A percentile compares a stretch with the other conserved stretches of the same genome.
phyloP scores from a whole-genome alignment of 2,329 filamentous ascomycete genomes.

The Trichoderma arundinaceum region DNA sequence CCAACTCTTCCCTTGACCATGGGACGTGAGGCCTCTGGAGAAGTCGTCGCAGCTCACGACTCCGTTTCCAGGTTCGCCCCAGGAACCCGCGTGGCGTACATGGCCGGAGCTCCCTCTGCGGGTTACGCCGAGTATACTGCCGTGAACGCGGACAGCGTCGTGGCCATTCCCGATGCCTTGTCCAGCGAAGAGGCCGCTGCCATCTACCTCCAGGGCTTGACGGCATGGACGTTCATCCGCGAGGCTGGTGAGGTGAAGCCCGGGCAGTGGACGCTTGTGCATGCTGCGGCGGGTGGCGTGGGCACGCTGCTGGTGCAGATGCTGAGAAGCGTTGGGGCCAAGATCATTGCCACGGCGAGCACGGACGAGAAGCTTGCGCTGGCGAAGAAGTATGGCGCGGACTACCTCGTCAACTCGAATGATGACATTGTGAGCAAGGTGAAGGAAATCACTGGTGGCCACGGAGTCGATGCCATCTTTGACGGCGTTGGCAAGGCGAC shows the following conservation, averaged over 20 bases:
- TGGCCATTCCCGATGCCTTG: conserved; percentile 69
- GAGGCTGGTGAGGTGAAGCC: conserved; percentile 77
- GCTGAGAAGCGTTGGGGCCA: conserved; percentile 72
- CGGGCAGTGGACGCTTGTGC: conserved; percentile 82
- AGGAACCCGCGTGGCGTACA: conserved; percentile 75
- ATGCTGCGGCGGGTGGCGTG: conserved; percentile 85
- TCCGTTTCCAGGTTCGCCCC: conserved; percentile 61
- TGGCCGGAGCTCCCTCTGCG: conserved; percentile 49
- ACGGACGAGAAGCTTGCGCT: conserved; percentile 73
- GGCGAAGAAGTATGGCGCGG: conserved; percentile 72
- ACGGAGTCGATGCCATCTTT: conserved; percentile 78
- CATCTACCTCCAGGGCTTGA: conserved; percentile 78
- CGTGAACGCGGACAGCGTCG: conserved; percentile 58
- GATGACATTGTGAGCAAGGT: conserved; percentile 66
- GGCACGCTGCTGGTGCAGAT: conserved; percentile 78
- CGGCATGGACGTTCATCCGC: conserved; percentile 77
- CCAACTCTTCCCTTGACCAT: conserved; percentile 73
- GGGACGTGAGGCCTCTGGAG: conserved; percentile 79
- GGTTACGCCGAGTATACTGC: conserved; percentile 64
- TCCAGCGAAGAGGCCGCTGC: conserved; percentile 69
- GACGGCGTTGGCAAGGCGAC: conserved; percentile 87
- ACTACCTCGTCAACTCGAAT: conserved; percentile 72
- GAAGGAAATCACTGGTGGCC: conserved; percentile 70
- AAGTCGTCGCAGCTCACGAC: conserved; percentile 65
- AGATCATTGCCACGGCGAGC: conserved; percentile 79